A percentile compares a stretch with the other conserved stretches of the same genome.
These are phyloP conservation scores for Saururus chinensis DNA, from an alignment of 164 flowering plant species.

Conservation along the genomic window DNA sequence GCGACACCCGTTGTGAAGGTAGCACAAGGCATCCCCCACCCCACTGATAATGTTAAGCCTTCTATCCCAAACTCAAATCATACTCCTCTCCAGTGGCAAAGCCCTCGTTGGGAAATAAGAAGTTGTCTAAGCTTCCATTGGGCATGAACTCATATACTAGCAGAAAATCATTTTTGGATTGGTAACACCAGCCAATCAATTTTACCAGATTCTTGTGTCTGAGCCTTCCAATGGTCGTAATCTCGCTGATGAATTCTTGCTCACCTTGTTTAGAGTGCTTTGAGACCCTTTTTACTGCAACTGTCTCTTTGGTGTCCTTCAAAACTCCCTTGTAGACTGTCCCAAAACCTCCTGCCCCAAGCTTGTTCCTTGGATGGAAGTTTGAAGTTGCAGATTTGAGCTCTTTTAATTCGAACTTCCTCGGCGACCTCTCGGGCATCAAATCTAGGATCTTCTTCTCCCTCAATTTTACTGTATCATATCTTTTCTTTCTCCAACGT, in stretches of 20 bases:
- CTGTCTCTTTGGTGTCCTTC: slow-evolving; percentile 15
- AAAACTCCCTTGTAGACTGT: slow-evolving; percentile 46
- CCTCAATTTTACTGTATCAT: neutral
- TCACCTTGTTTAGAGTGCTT: slow-evolving; percentile 36
- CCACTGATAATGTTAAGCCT: slow-evolving; percentile 28
- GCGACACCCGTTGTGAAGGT: slow-evolving; percentile 17
- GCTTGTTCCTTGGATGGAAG: slow-evolving; percentile 33
- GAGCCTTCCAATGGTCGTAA: slow-evolving; percentile 44
- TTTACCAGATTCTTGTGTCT: slow-evolving; percentile 53
- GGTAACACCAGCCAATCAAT: slow-evolving; percentile 53
- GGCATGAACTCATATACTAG: slow-evolving; percentile 60
- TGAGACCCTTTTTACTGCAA: slow-evolving; percentile 45
- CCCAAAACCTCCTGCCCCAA: slow-evolving; percentile 64
- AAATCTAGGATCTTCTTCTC: neutral
- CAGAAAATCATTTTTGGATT: slow-evolving; percentile 34
- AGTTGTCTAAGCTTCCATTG: slow-evolving; percentile 46
- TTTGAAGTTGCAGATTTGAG: slow-evolving; percentile 35
- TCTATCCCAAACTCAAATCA: slow-evolving; percentile 31
- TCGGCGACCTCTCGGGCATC: slow-evolving; percentile 22
- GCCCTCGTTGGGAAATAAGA: slow-evolving; percentile 19
- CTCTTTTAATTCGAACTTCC: slow-evolving; percentile 34
- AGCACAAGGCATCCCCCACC: slow-evolving; percentile 14
- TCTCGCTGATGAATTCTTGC: slow-evolving; percentile 50
- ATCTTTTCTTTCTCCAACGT: neutral
- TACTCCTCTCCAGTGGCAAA: neutral